Base-by-base conservation (phyloP, 2,329 filamentous ascomycete genomes). In the Cladosporium velox region DNA sequence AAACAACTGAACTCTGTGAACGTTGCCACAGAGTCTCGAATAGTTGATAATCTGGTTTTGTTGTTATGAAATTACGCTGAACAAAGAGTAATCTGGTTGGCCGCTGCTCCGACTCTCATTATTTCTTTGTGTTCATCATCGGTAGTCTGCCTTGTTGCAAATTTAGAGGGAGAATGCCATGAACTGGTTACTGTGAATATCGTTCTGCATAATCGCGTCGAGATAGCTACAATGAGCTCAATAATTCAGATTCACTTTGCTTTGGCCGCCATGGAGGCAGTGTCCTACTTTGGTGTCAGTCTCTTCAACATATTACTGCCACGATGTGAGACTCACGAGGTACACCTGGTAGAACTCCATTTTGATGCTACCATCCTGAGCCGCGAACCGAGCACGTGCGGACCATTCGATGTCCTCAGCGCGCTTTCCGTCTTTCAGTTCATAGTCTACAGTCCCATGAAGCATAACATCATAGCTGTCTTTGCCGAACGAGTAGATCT, bases 311-410 rank as follows among this genome's bases (percentile, higher is more conserved):
- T 28, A 41, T 24, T 12, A 14, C 4, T 38, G 2, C n/a, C 34
- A 1, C 3, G 6, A 54, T 34, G 12, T 26, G 21, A 18, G n/a
- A 32, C 82, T 77, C 67, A 85, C 83, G 70, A 86, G 67, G 71
- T 85, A 86, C 6, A 86, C 83, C 72, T 86, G 83, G 73, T 86
- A 86, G 68, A 81, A 83, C 34, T 79, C 76, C 78, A 85, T 79
- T 75, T 80, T 85, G 72, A 87, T 83, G 69, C 80, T 81, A 4
- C 83, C 86, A 55, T 84, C 81, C 54, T 79, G 78, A 6, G 83
- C 82, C 32, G 80, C 75, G 54, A 89, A 80, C 63, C 84, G 78
- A 4, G 83, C 86, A 67, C 83, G 77, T 61, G 80, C 86, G 21
- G 83, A 83, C 86, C 86, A 88, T 12, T 86, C 83, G 4, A 85